Conservation (phyloP, 2,329 filamentous ascomycete genomes). For the Berkeleyomyces rouxiae region DNA sequence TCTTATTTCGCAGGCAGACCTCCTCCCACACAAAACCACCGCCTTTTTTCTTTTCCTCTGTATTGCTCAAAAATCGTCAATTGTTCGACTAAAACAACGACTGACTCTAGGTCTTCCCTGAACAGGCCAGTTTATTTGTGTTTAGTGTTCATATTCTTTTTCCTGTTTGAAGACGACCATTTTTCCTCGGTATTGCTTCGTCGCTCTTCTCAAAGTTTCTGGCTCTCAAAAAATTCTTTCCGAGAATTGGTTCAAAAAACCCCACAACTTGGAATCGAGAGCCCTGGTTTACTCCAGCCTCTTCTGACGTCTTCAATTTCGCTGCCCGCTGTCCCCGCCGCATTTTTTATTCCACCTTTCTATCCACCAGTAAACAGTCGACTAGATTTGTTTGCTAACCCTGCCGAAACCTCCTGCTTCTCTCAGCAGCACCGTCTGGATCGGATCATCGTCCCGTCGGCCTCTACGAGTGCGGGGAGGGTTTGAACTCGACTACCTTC, state of each 20-base stretch:
- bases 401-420: slow-evolving; percentile 9
- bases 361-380: not conserved
- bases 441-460: slow-evolving; percentile 9
- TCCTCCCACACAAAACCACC: slow-evolving; percentile 10
- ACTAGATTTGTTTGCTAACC: slow-evolving; percentile 2
- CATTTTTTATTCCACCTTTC: not conserved
- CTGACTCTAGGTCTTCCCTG: slow-evolving; percentile 5
- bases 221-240: slow-evolving; percentile 12
- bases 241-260: slow-evolving; percentile 10
- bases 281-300: slow-evolving; percentile 6
- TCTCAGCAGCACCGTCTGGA: slow-evolving; percentile 7
- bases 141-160: slow-evolving; percentile 2
- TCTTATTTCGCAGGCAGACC: slow-evolving; percentile 11
- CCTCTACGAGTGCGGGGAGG: slow-evolving; percentile 13
- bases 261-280: slow-evolving; percentile 4
- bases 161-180: not conserved
- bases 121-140: not conserved
- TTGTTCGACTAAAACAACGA: not conserved
- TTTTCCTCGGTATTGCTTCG: not conserved
- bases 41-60: slow-evolving; percentile 5
- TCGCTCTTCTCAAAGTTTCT: slow-evolving; percentile 1
- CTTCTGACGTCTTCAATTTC: slow-evolving; percentile 4
- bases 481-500: slow-evolving; percentile 11
- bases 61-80: slow-evolving; percentile 6
- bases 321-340: not conserved